A percentile compares a stretch with the other conserved stretches of the same genome.
These are phyloP conservation scores for Lodderomyces jiufengensis DNA, from an alignment of 1,139 yeast species.

Conservation along the genomic window DNA sequence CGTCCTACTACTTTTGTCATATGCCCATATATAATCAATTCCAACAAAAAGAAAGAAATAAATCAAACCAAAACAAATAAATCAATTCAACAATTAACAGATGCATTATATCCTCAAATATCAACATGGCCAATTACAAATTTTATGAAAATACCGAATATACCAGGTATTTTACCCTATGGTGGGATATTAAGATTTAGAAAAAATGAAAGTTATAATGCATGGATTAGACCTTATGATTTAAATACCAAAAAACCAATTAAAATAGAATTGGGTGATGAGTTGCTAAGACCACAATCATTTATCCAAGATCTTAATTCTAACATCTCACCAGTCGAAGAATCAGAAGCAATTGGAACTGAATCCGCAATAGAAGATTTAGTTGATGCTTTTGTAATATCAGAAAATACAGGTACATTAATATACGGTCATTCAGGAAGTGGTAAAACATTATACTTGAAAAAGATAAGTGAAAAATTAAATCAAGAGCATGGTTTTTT, in stretches of 20 bases:
- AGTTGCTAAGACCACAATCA: conserved; percentile 49
- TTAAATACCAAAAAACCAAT: conserved; percentile 24
- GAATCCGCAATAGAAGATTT: conserved; percentile 44
- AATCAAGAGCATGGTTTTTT: conserved; percentile 36
- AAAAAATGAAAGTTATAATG: conserved; percentile 35
- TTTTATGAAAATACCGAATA: conserved; percentile 46
- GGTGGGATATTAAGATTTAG: conserved; percentile 65
- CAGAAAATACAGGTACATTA: conserved; percentile 51
- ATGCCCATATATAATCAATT: conserved; percentile 54
- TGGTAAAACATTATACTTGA: conserved; percentile 65
- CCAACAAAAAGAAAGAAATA: conserved; percentile 28
- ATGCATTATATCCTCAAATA: conserved; percentile 11
- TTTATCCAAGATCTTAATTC: conserved; percentile 25
- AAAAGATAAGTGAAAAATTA: conserved; percentile 38
- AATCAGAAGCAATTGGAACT: conserved; percentile 52
- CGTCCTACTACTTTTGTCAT: conserved; percentile 43
- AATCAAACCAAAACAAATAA: conserved; percentile 25
- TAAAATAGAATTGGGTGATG: conserved; percentile 51
- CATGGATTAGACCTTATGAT: conserved; percentile 43
- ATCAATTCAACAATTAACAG: conserved; percentile 17
- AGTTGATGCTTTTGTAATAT: conserved; percentile 40
- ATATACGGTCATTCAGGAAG: conserved; percentile 76
- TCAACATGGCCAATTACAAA: conserved; percentile 42
- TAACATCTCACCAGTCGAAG: neutral
- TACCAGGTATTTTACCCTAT: conserved; percentile 45